Percentiles rank a stretch among this genome's conserved stretches.
Conservation (phyloP, 2,329 filamentous ascomycete species). For the Botrytis aclada region DNA sequence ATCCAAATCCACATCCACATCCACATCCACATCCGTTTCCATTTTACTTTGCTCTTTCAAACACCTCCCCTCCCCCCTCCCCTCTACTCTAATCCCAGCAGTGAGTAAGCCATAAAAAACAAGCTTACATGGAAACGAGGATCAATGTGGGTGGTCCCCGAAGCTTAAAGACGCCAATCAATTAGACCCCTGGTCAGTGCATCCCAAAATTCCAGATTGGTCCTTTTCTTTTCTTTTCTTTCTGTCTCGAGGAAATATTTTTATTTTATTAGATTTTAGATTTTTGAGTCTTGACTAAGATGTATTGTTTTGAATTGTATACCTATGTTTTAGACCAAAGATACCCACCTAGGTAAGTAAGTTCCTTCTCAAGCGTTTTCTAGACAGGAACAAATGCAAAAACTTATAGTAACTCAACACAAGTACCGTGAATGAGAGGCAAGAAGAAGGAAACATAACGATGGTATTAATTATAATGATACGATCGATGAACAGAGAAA, state of each 20-base stretch:
- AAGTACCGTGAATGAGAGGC: neutral
- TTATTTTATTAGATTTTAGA: neutral
- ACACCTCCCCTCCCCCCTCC: neutral
- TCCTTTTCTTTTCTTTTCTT: neutral
- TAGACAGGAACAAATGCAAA: neutral
- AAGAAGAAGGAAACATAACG: neutral
- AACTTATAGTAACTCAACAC: neutral
- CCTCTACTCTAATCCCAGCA: neutral
- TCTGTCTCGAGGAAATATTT: neutral
- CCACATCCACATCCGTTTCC: neutral
- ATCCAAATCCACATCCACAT: neutral
- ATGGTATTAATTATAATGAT: neutral
- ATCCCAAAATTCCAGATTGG: conserved; percentile 8
- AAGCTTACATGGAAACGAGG: conserved; percentile 10
- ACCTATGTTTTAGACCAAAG: neutral
- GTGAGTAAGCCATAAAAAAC: conserved; percentile 6
- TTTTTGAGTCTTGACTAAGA: neutral
- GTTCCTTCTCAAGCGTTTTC: neutral
- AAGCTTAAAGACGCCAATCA: conserved; percentile 21
- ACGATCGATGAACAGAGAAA: neutral
- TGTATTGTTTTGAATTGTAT: neutral
- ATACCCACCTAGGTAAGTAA: neutral
- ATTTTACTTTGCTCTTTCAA: neutral
- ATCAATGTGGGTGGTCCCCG: conserved; percentile 15
- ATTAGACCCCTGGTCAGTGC: conserved; percentile 14